Conservation (phyloP, 2,329 filamentous ascomycete genomes). For the Fusarium brevicatenulatum region DNA sequence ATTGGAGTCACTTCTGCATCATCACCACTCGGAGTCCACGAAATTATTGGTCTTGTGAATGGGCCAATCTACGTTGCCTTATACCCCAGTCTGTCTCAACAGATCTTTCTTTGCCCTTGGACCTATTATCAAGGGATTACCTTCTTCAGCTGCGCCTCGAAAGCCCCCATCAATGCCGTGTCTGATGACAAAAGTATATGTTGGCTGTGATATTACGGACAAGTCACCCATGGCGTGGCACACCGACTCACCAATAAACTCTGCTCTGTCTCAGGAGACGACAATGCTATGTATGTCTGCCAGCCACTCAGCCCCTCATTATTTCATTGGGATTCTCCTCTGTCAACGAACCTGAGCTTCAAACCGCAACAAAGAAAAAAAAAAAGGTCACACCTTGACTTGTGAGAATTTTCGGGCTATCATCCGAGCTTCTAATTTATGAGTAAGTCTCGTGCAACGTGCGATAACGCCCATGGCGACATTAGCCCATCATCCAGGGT, state of each 20-base stretch:
- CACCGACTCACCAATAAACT: slow-evolving; percentile 17
- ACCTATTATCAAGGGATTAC: slow-evolving; percentile 6
- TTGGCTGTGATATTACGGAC: slow-evolving; percentile 12
- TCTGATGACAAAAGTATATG: slow-evolving; percentile 11
- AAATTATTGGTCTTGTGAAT: slow-evolving; percentile 28
- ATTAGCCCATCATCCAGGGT: slow-evolving; percentile 11
- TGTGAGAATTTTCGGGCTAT: neutral
- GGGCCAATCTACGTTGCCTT: slow-evolving; percentile 28
- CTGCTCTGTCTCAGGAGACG: slow-evolving; percentile 15
- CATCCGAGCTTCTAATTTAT: slow-evolving; percentile 21
- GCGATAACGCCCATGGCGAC: neutral
- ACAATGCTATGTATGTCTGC: slow-evolving; percentile 11
- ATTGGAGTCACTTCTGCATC: slow-evolving; percentile 7
- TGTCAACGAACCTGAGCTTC: neutral
- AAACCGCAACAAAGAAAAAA: neutral
- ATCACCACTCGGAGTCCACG: slow-evolving; percentile 21
- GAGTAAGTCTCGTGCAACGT: neutral
- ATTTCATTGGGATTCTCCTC: neutral
- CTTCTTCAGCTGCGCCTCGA: slow-evolving; percentile 25
- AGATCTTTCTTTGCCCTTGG: slow-evolving; percentile 8
- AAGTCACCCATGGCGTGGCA: slow-evolving; percentile 18
- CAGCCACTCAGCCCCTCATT: neutral
- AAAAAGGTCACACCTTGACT: neutral
- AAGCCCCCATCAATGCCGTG: slow-evolving; percentile 30
- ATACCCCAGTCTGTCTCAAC: neutral